A percentile compares a stretch with the other conserved stretches of the same genome.
Conservation (phyloP, 345 rosid species). For the Hypericum perforatum region DNA sequence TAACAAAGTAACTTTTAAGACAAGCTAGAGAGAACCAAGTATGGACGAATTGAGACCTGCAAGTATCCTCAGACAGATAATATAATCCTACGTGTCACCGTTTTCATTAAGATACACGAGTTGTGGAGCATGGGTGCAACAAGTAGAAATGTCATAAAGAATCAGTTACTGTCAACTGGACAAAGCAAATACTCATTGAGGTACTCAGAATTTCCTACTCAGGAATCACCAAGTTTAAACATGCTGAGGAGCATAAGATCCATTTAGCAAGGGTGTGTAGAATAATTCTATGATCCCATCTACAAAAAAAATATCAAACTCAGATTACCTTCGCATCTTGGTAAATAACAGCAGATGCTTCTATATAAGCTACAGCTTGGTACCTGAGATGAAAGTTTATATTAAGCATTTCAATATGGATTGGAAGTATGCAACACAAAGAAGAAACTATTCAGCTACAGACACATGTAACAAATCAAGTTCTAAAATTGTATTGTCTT, state of each 20-base stretch:
- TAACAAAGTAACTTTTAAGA: not conserved
- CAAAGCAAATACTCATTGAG: too few species aligned
- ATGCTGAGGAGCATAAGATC: not conserved
- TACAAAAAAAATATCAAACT: not conserved
- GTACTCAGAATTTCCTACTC: too few species aligned
- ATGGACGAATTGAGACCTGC: not conserved
- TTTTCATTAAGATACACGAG: too few species aligned
- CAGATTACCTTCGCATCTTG: conserved; percentile 82
- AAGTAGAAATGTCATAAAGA: too few species aligned
- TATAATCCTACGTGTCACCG: too few species aligned
- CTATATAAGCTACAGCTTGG: conserved; percentile 93
- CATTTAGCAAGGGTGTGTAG: not conserved
- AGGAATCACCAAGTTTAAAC: too few species aligned
- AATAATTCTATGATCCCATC: too few species aligned
- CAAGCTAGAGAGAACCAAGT: not conserved
- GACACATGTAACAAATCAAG: not conserved
- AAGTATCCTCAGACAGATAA: too few species aligned
- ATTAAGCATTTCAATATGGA: conserved; percentile 6
- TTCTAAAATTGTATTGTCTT: too few species aligned
- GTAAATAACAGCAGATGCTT: conserved; percentile 89
- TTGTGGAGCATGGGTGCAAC: too few species aligned
- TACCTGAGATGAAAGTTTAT: conserved; percentile 46
- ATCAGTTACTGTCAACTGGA: too few species aligned
- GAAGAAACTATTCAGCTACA: not conserved
- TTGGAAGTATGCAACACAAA: conserved; percentile 5